phyloP scores from a whole-genome alignment of 441 rosid species.

The Bocquillonia castaneifolia region DNA sequence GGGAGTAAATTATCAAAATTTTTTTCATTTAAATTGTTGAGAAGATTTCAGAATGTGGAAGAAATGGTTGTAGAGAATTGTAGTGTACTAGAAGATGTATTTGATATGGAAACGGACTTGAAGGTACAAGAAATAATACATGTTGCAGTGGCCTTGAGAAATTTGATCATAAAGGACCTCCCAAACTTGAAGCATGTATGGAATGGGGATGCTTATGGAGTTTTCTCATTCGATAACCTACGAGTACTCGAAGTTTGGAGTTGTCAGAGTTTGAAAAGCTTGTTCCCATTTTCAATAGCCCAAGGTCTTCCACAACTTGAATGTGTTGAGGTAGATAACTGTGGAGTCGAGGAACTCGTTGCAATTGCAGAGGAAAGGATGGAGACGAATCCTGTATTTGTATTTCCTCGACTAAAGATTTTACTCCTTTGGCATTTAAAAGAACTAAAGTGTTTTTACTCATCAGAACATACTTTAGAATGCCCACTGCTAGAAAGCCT shows the following conservation, averaged over 20 bases:
- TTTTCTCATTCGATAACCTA: constrained; percentile 23
- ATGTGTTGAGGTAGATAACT: not conserved
- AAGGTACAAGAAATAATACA: not conserved
- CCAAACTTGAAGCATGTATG: constrained; percentile 27
- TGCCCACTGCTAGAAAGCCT: constrained; percentile 2
- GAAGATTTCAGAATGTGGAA: constrained; percentile 7
- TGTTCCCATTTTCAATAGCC: constrained; percentile 31
- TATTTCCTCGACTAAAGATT: constrained; percentile 1
- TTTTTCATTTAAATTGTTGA: constrained; percentile 3
- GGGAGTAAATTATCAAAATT: not conserved
- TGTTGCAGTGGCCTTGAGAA: not conserved
- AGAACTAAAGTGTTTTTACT: constrained; percentile 13
- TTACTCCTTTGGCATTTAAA: not conserved
- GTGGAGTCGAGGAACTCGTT: constrained; percentile 27
- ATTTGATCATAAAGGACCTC: not conserved
- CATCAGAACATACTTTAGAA: constrained; percentile 1
- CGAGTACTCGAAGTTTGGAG: not conserved
- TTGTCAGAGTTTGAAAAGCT: constrained; percentile 18
- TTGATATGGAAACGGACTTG: constrained; percentile 10
- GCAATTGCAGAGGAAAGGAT: not conserved
- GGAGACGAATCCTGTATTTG: constrained; percentile 7
- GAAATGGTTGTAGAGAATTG: not conserved
- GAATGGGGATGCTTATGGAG: constrained; percentile 21
- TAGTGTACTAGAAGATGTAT: constrained; percentile 24
- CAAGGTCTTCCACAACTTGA: constrained; percentile 16